A percentile compares a stretch with the other conserved stretches of the same genome.
phyloP scores from a whole-genome alignment of 2,329 filamentous ascomycete genomes.

The Fusarium sambucinum region DNA sequence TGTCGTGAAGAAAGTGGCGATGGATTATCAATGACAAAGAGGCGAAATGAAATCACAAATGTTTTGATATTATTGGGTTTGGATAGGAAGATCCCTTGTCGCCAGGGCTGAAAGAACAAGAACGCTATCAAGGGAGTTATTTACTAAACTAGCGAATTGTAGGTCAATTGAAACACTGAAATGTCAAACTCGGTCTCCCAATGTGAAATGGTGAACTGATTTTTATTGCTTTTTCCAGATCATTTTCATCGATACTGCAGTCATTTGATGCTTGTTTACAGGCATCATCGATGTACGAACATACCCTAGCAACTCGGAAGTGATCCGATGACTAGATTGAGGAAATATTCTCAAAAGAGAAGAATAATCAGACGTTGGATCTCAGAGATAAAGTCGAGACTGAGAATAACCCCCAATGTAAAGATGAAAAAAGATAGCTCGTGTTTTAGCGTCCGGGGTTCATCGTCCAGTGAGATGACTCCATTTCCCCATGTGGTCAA shows the following conservation, averaged over 20 bases:
- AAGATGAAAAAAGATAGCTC: neutral
- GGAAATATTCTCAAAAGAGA: neutral
- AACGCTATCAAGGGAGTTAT: neutral
- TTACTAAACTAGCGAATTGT: neutral
- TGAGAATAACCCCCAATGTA: neutral
- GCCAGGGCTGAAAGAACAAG: neutral
- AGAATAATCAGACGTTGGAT: neutral
- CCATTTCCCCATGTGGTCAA: constrained; percentile 40
- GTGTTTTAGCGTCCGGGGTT: neutral
- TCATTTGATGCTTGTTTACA: constrained; percentile 5
- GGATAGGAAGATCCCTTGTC: neutral
- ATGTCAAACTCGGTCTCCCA: constrained; percentile 8
- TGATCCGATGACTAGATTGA: neutral
- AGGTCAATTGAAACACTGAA: constrained; percentile 12
- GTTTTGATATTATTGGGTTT: too few species aligned
- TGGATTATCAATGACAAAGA: neutral
- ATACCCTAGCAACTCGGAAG: constrained; percentile 7
- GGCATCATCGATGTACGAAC: constrained; percentile 3
- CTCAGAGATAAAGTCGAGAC: neutral
- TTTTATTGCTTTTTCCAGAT: neutral
- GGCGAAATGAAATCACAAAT: neutral
- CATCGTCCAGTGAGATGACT: constrained; percentile 29
- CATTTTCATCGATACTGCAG: neutral
- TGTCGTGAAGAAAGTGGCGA: constrained; percentile 24
- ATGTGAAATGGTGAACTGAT: constrained; percentile 10